Evolutionary conservation across 73 alveolate species (phyloP), one percentile per base, ranked within the genome.

Genomic region (Stentor roeselii): DNA sequence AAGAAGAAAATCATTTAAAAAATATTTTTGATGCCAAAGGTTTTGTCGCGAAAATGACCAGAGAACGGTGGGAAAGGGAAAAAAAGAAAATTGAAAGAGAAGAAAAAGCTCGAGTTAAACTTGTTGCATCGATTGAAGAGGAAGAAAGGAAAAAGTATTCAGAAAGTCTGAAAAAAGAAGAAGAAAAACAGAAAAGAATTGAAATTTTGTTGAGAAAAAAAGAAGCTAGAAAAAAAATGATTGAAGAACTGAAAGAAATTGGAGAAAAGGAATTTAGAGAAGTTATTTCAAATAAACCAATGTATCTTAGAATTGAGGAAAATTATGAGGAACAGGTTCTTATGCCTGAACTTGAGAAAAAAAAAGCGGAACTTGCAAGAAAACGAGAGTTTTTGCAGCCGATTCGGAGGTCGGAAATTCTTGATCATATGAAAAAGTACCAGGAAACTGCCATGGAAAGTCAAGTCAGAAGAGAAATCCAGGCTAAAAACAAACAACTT

Each of bases 271-370:
- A 76, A 76, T 39, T 21, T 37, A 76, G 39, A 76, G 39, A 76
- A 76, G 60, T 76, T 76, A 76, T 39, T n/a, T 37, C 60, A 75
- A n/a, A 42, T 38, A 32, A 38, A 75, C 86, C 88, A 1, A 21
- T 61, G 32, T 82, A 27, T 60, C 31, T 39, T 35, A 59, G 67
- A 1, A 34, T 67, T 1, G 76, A 82, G 42, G 92, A 87, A 6
- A 87, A 83, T 42, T 59, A 83, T 37, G 36, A 60, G 39, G 83
- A 87, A 82, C 82, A 83, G 39, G 60, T 50, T 0, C 77, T 83
- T 3, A 41, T 83, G 83, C 92, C 92, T 6, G 86, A 76, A 15
- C 59, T 87, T 11, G 92, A 87, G 30, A 39, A 83, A 39, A 87
- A 83, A 84, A 87, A 87, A 67, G 60, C 38, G 36, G 84, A 87